Base-by-base conservation (phyloP, 1,284 basidiomycete species). In the Leccinum fallax region DNA sequence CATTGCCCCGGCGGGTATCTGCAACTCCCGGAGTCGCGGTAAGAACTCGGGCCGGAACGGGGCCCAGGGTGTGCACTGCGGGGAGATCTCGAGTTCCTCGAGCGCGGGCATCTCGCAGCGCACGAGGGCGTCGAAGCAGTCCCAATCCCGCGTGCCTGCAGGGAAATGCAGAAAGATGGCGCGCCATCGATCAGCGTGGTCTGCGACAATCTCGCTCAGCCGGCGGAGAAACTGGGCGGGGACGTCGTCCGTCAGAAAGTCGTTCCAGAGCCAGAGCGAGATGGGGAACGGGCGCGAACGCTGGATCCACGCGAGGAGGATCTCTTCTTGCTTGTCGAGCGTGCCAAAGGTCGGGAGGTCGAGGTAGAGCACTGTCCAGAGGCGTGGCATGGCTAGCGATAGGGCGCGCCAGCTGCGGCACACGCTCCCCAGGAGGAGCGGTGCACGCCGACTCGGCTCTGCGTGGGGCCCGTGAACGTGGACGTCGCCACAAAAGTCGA, bases 331-430 rank as follows among this genome's bases (percentile, higher is more conserved):
- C 9, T 52, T 69, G 5, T 66, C 63, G 32, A 72, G 43, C 53
- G 43, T 24, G 59, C 70, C 72, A 1, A 53, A 61, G 4, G 70
- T 74, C 26, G 70, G 70, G 5, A 72, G 66, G 38, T 69, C 73
- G 63, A 72, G 71, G 48, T 72, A 72, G 59, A 72, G 69, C 0
- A 73, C 73, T 1, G 73, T 75, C 71, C 71, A 72, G 5, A 72
- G 65, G 9, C 73, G 51, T n/a, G 71, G 73, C 62, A 75, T 53
- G 53, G 73, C 53, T 24, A 75, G 63, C 57, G 71, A 74, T 2
- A 72, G 64, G 2, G 61, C n/a, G 0, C 71, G 71, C 71, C 71
- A 72, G 60, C 63, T 74, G 36, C 64, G 73, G 30, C 71, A 72
- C 1, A 72, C 61, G 55, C 71, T 63, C 2, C 71, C 71, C 10